These are phyloP conservation scores for Farysia itapuensis DNA, from an alignment of 1,284 basidiomycete genomes.

Conservation along the genomic window DNA sequence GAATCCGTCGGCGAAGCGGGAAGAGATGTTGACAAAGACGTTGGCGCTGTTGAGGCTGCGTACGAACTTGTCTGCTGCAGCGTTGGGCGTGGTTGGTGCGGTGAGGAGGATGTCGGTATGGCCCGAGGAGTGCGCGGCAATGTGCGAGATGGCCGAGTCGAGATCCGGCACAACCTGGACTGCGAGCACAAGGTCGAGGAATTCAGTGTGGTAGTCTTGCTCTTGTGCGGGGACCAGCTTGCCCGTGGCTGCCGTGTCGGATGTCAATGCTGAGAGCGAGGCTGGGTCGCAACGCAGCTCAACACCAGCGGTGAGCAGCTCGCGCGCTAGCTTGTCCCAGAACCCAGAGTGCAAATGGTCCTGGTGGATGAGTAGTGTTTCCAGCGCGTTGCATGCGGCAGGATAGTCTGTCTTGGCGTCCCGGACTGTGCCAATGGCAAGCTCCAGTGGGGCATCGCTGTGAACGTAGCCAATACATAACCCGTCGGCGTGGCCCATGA, in stretches of 20 bases:
- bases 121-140: constrained; percentile 89
- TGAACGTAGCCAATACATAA: constrained; percentile 88
- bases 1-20: constrained; percentile 95
- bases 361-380: constrained; percentile 84
- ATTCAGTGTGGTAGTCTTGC: constrained; percentile 81
- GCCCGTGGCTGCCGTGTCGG: constrained; percentile 8
- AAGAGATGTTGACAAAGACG: constrained; percentile 90
- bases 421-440: constrained; percentile 77
- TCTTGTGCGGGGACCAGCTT: constrained; percentile 33
- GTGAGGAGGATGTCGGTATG: constrained; percentile 88
- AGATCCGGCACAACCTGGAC: constrained; percentile 75
- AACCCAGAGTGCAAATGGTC: constrained; percentile 60
- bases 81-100: constrained; percentile 11
- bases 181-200: constrained; percentile 66
- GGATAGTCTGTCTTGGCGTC: constrained; percentile 97
- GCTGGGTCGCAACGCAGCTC: constrained; percentile 75
- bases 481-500: constrained; percentile 99
- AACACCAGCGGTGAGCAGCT: constrained; percentile 72
- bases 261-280: neutral
- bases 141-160: constrained; percentile 76
- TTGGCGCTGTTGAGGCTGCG: constrained; percentile 87
- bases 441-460: constrained; percentile 73
- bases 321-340: constrained; percentile 77
- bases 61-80: constrained; percentile 72
- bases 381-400: constrained; percentile 90